Base-by-base conservation (phyloP, 371 early-diverging fungal genomes). In the Mortierella sp. region DNA sequence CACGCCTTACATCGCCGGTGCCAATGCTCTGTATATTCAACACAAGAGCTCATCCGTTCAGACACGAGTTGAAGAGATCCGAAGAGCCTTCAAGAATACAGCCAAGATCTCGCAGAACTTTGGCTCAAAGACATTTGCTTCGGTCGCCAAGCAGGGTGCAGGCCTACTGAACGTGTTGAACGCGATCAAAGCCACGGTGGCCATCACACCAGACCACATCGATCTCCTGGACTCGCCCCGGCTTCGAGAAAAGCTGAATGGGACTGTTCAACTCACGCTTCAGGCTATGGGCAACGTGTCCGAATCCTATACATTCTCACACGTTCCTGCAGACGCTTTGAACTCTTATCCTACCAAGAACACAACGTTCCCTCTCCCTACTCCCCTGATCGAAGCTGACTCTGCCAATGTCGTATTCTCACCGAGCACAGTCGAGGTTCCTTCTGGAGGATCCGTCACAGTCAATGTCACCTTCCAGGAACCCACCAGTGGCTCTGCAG, bases 161-260 rank as follows among this genome's bases (percentile, higher is more conserved):
- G 95, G 95, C 10, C 73, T 94, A n/a, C 82, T 94, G 48, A 84
- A 94, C 79, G 78, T 86, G 19, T 81, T 82, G 58, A 71, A 83
- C 41, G 88, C 94, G 2, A 61, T 93, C 53, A 72, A 43, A 6
- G 58, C 89, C 1, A 82, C 81, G 19, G 83, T 86, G 8, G 23
- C 71, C 3, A 78, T 93, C 39, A 46, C 68, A 0, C 95, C 95
- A 1, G 82, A 89, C 12, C 82, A 81, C 28, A 63, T 91, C 30
- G 83, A 88, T 23, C 71, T 95, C 21, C 90, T 90, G 63, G 90
- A 91, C 67, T 79, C 83, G 27, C 59, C 61, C n/a, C 71, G 82
- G 12, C 64, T 82, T 41, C 72, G 82, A 51, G 64, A 68, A 13
- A 34, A 34, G 34, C 10, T 10, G 34, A 10, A 4, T 34, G 34